phyloP scores from a whole-genome alignment of 2,329 filamentous ascomycete species.

The Scytalidium lignicola region DNA sequence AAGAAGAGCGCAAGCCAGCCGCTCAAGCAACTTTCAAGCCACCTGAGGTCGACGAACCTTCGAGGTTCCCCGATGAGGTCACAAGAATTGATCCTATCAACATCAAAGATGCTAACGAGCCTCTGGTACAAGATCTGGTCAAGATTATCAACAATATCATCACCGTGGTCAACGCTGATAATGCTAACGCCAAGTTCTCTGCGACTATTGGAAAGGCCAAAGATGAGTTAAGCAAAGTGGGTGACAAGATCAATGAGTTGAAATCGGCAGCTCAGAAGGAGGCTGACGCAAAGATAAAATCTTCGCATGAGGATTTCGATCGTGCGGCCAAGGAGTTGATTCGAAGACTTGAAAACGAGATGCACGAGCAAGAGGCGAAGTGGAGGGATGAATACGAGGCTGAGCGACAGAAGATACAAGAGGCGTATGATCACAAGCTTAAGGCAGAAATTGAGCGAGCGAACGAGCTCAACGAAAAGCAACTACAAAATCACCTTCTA shows the following conservation, averaged over 20 bases:
- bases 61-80: conserved; percentile 54
- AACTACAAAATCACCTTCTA: conserved; percentile 75
- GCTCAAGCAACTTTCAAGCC: conserved; percentile 31
- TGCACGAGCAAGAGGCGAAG: conserved; percentile 72
- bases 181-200: conserved; percentile 70
- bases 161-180: conserved; percentile 83
- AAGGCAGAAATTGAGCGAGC: conserved; percentile 74
- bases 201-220: conserved; percentile 81
- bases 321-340: conserved; percentile 83
- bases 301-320: conserved; percentile 72
- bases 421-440: conserved; percentile 75
- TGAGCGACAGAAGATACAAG: conserved; percentile 75
- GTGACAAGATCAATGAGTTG: conserved; percentile 69
- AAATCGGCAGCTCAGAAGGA: conserved; percentile 68
- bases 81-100: conserved; percentile 72
- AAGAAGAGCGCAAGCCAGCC: conserved; percentile 5
- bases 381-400: conserved; percentile 86
- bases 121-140: conserved; percentile 86
- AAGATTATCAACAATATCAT: conserved; percentile 97
- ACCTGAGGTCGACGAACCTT: conserved; percentile 63
- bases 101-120: conserved; percentile 72
- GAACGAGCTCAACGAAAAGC: conserved; percentile 75
- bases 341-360: conserved; percentile 76
- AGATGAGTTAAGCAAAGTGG: conserved; percentile 71
- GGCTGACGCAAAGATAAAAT: conserved; percentile 58